Evolutionary conservation across 2,329 filamentous ascomycete species (phyloP).

Genomic region (Pezicula neosporulosa): DNA sequence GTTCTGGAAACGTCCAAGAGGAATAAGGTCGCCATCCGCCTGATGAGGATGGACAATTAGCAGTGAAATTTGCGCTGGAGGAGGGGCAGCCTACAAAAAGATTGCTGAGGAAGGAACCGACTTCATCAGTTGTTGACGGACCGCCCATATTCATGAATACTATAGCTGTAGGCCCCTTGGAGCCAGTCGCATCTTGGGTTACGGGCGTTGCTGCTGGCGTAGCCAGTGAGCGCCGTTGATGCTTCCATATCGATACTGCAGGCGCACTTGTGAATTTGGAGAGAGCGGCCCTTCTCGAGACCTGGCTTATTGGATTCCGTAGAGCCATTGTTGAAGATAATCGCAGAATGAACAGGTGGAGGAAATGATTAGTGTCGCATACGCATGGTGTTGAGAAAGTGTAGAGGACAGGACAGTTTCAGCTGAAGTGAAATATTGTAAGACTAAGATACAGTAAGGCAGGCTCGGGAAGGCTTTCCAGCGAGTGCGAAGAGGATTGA

Average conservation of each 20-base stretch:
- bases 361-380: background rate
- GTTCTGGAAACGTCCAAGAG: conserved; percentile 84
- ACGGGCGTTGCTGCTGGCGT: conserved; percentile 71
- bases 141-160: conserved; percentile 99
- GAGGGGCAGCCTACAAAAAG: conserved; percentile 68
- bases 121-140: conserved; percentile 82
- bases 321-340: conserved; percentile 34
- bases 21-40: conserved; percentile 92
- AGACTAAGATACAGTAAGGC: background rate
- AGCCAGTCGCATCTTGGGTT: conserved; percentile 68
- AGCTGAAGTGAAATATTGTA: background rate
- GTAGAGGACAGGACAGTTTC: too few species aligned
- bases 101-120: conserved; percentile 83
- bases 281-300: conserved; percentile 26
- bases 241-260: conserved; percentile 32
- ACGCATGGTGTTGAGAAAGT: background rate
- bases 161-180: conserved; percentile 88
- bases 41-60: conserved; percentile 32
- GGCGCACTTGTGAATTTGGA: conserved; percentile 25
- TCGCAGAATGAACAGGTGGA: background rate
- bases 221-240: conserved; percentile 46
- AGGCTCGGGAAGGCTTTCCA: too few species aligned
- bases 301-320: conserved; percentile 29
- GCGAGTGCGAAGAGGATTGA: background rate
- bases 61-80: conserved; percentile 1